Base-by-base conservation (phyloP, 371 early-diverging fungal genomes). In the Mortierella sp. region DNA sequence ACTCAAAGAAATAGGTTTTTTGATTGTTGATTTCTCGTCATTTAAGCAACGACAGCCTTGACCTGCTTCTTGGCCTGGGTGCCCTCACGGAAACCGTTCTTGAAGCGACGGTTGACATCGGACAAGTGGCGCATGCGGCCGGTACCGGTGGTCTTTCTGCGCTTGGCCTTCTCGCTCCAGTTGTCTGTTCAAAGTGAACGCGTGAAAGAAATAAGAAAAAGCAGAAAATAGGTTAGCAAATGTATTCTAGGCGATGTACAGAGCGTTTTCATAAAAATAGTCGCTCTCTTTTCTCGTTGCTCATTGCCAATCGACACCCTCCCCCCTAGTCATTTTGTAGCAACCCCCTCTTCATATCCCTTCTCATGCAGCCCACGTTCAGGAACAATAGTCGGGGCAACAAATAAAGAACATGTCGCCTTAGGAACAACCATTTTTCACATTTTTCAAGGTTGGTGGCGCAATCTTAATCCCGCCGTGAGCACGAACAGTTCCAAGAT, bases 111-210 rank as follows among this genome's bases (percentile, higher is more conserved):
- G 89, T 95, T 91, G 74, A 99, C 92, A 82, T 88, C 92, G 95
- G 97, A 98, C 91, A 99, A 91, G 95, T 99, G 92, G 78, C 96
- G 92, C 98, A 97, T 98, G 89, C 99, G 97, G 83, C 99, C 99
- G 82, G 99, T 98, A 89, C 99, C 99, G 89, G 98, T 97, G 88
- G 98, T 98, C 95, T 96, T 97, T 95, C 99, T 96, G 87, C 99
- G 95, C 91, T 94, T 94, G 88, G 96, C 98, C 96, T 99, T 99
- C 83, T 92, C 95, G 89, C 95, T 94, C 97, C 98, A 98, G 93
- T 97, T 97, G 95, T 91, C 95, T 95, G 80, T 8, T 61, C 64
- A 64, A 64, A 64, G 64, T 64, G 37, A 34, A 61, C 19, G 61
- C 26, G 31, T 31, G 26, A 28, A 28, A 57, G 57, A 28, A 28